Evolutionary conservation across 768 basidiomycete genomes (phyloP).

Genomic region (Boletus rubropictus): DNA sequence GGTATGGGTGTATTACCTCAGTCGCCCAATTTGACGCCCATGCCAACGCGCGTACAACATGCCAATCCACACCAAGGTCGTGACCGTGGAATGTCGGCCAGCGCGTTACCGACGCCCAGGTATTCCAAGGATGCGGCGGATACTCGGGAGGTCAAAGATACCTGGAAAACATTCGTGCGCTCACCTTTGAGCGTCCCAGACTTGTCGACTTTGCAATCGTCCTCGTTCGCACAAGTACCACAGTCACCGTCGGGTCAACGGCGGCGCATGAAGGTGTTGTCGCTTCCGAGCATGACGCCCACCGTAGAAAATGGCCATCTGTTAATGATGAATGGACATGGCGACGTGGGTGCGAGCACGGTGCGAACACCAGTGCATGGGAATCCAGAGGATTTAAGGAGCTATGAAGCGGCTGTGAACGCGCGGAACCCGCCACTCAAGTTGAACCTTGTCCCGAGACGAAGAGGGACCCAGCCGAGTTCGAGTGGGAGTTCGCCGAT

Average conservation of each 20-base stretch:
- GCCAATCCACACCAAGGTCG: slow-evolving; percentile 11
- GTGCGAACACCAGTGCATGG: slow-evolving; percentile 40
- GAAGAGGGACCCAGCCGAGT: slow-evolving; percentile 24
- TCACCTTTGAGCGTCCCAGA: slow-evolving; percentile 50
- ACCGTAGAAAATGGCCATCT: slow-evolving; percentile 29
- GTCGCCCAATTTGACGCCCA: slow-evolving; percentile 47
- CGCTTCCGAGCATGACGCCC: slow-evolving; percentile 69
- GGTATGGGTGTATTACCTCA: slow-evolving; percentile 24
- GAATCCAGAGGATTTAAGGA: slow-evolving; percentile 55
- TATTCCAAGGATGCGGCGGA: slow-evolving; percentile 32
- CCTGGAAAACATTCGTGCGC: slow-evolving; percentile 72
- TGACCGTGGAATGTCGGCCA: slow-evolving; percentile 23
- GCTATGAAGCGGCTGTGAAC: slow-evolving; percentile 71
- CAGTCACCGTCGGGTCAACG: slow-evolving; percentile 28
- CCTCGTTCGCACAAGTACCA: slow-evolving; percentile 16
- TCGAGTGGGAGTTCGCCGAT: slow-evolving; percentile 17
- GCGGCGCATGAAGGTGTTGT: slow-evolving; percentile 53
- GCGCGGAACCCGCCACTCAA: slow-evolving; percentile 59
- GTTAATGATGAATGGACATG: slow-evolving; percentile 15
- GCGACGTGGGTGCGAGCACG: slow-evolving; percentile 16
- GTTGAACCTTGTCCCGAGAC: slow-evolving; percentile 48
- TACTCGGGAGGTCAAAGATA: slow-evolving; percentile 53
- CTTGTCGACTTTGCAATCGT: slow-evolving; percentile 3
- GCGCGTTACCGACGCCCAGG: slow-evolving; percentile 31
- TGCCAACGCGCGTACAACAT: slow-evolving; percentile 33